These are phyloP conservation scores for Aspergillus melleus DNA, from an alignment of 2,329 filamentous ascomycete genomes.

Conservation along the genomic window DNA sequence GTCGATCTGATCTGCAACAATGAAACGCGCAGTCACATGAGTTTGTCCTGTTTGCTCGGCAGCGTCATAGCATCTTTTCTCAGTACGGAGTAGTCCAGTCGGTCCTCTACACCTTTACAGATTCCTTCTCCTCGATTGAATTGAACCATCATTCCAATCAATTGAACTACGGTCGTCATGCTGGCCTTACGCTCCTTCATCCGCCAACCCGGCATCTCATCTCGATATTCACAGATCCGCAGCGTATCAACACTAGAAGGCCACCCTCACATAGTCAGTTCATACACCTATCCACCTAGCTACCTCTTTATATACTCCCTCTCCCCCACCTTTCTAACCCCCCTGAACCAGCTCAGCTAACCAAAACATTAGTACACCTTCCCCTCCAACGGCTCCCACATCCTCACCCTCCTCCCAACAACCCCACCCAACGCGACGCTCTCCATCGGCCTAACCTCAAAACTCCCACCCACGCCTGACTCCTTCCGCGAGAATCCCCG, in stretches of 20 bases:
- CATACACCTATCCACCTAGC: background rate
- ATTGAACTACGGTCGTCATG: slow-evolving; percentile 19
- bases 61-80: slow-evolving; percentile 10
- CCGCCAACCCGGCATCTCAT: slow-evolving; percentile 19
- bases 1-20: background rate
- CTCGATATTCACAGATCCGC: slow-evolving; percentile 29
- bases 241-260: slow-evolving; percentile 39
- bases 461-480: slow-evolving; percentile 57
- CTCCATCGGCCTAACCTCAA: slow-evolving; percentile 55
- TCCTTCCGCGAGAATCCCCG: slow-evolving; percentile 57
- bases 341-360: slow-evolving; percentile 1
- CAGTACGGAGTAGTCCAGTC: background rate
- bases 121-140: too few species aligned
- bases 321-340: background rate
- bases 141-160: background rate
- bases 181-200: slow-evolving; percentile 22
- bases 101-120: too few species aligned
- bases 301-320: background rate
- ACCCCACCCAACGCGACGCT: slow-evolving; percentile 54
- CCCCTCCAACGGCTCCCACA: slow-evolving; percentile 38
- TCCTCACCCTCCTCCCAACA: slow-evolving; percentile 59
- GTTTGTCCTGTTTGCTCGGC: slow-evolving; percentile 30
- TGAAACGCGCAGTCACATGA: slow-evolving; percentile 28
- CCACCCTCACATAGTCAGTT: slow-evolving; percentile 42
- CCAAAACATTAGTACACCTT: slow-evolving; percentile 50